These are phyloP conservation scores for Spizellomyces punctatus DNA, from an alignment of 192 early-diverging fungal genomes.

Conservation along the genomic window DNA sequence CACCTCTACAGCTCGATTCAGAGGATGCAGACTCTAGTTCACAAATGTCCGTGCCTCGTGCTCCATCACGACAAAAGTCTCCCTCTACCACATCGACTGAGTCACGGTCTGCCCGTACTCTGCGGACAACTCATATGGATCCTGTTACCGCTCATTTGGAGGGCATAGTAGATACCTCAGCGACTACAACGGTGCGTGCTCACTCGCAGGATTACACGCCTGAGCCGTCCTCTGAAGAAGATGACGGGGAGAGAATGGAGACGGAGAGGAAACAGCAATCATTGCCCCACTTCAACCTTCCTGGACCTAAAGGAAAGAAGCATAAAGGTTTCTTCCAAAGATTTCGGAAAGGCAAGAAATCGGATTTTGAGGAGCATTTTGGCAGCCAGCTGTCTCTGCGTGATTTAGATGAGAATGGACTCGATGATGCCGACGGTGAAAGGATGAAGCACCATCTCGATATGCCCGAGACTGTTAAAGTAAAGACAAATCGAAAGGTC, in stretches of 20 bases:
- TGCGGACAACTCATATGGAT: conserved; percentile 11
- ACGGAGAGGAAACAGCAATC: background rate
- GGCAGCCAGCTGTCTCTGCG: conserved; percentile 11
- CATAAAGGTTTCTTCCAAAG: conserved; percentile 22
- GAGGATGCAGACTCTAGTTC: too few relatives aligned
- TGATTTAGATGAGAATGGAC: conserved; percentile 11
- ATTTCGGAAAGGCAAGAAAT: conserved; percentile 20
- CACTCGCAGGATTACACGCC: background rate
- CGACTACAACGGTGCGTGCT: background rate
- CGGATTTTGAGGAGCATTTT: conserved; percentile 6
- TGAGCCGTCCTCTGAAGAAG: conserved; percentile 21
- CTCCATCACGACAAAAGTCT: too few relatives aligned
- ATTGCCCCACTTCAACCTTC: background rate
- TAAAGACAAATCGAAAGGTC: conserved; percentile 36
- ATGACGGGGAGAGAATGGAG: conserved; percentile 3
- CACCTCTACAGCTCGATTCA: too few relatives aligned
- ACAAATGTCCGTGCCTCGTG: too few relatives aligned
- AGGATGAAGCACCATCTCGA: background rate
- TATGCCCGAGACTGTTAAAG: conserved; percentile 23
- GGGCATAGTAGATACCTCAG: conserved; percentile 9
- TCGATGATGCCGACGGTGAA: conserved; percentile 1
- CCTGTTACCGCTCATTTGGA: conserved; percentile 22
- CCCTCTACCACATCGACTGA: too few relatives aligned
- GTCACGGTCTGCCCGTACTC: too few relatives aligned
- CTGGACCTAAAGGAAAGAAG: conserved; percentile 2